Evolutionary conservation across 257 asterid genomes (phyloP), one percentile per base, ranked within the genome.

Genomic region (Salvia rosmarinus): DNA sequence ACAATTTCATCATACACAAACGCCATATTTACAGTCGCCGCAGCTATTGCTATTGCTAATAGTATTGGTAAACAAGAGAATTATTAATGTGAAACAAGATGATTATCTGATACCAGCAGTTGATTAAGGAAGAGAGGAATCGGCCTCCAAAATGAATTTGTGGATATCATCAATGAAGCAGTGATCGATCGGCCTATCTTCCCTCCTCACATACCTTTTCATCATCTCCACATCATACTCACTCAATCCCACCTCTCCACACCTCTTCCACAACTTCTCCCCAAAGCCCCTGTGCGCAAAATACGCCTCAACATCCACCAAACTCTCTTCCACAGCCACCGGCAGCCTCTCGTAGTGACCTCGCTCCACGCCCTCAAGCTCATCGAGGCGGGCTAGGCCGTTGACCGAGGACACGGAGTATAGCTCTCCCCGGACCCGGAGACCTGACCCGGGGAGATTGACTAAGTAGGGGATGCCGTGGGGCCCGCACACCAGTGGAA

Each of bases 401-500:
- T 28, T 79, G 14, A 1, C 74, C 10, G 90, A 62, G 7, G 92
- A 70, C 12, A 89, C 91, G 4, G 82, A 50, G 76, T 87, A 91
- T 3, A 91, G 85, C 86, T 89, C 96, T 3, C 96, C 97, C 3
- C 42, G 50, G 59, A 91, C 68, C 16, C 76, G 85, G 9, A 20
- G 62, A 14, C 95, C 95, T 5, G 78, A 81, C 0, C 91, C 89
- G 21, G 79, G 85, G 43, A 78, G 84, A 67, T 89, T 80, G 75
- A 91, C 76, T 71, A 91, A 59, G 79, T 72, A 89, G n/a, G 96
- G 95, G 70, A 89, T 77, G 16, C 91, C 91, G 88, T 83, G 73
- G 68, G 96, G 91, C 6, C 97, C 97, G 78, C 82, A 63, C 17
- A 82, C 95, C 21, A 91, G 86, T 2, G 97, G 96, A 75, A 78